phyloP scores from a whole-genome alignment of 2,329 filamentous ascomycete genomes.

The Diaporthe vexans region DNA sequence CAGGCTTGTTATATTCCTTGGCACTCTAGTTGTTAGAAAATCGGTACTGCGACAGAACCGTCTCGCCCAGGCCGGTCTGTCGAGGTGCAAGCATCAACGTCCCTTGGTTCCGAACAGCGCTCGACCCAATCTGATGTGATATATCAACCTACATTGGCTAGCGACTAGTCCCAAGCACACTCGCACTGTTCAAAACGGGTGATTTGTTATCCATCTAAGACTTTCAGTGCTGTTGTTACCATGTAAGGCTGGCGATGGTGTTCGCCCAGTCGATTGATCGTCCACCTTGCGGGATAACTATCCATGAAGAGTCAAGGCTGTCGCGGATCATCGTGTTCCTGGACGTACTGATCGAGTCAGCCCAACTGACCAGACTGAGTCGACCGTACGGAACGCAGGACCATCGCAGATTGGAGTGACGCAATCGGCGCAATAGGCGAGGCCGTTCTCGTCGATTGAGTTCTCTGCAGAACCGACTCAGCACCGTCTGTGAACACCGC shows the following conservation, averaged over 20 bases:
- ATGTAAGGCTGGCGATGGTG: neutral
- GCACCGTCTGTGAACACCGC: constrained; percentile 14
- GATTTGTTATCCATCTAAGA: neutral
- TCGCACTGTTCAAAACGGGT: neutral
- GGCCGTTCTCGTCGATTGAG: neutral
- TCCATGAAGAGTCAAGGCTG: constrained; percentile 9
- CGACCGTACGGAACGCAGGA: neutral
- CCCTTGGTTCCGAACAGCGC: neutral
- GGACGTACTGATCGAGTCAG: constrained; percentile 17
- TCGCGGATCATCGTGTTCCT: constrained; percentile 11
- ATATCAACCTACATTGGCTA: neutral
- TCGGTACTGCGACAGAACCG: neutral
- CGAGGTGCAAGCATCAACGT: neutral
- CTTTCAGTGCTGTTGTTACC: neutral
- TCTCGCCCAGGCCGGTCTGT: constrained; percentile 12
- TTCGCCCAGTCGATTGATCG: neutral
- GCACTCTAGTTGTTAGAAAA: neutral
- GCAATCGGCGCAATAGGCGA: constrained; percentile 12
- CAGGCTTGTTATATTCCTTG: neutral
- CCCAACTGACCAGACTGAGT: neutral
- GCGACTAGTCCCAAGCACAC: neutral
- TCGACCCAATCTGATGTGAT: constrained; percentile 3
- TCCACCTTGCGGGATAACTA: neutral
- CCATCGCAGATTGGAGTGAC: neutral
- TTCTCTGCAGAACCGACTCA: neutral